A percentile compares a stretch with the other conserved stretches of the same genome.
Evolutionary conservation across 2,329 filamentous ascomycete species (phyloP).

Genomic region (Blastomyces parvus): DNA sequence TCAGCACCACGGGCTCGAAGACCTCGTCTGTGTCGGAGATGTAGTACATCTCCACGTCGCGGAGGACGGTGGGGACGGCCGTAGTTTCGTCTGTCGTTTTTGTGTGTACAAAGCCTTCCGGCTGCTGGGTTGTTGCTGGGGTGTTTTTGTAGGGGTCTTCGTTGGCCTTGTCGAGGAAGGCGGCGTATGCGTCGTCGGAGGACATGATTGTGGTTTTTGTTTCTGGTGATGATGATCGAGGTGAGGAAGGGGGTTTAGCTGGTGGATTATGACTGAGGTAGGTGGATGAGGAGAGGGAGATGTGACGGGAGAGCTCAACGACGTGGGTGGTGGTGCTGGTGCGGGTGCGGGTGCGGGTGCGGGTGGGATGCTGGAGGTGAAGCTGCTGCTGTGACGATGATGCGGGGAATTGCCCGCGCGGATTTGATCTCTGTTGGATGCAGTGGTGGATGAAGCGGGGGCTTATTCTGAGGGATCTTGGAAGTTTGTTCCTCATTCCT

Average conservation of each 20-base stretch:
- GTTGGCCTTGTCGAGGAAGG: constrained; percentile 83
- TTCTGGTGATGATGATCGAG: constrained; percentile 4
- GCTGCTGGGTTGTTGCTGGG: constrained; percentile 11
- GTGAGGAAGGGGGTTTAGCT: constrained; percentile 15
- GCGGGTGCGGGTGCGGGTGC: no score
- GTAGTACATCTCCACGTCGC: constrained; percentile 55
- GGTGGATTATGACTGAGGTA: constrained; percentile 3
- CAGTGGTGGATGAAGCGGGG: neutral
- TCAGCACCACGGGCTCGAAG: constrained; percentile 66
- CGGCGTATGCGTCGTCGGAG: constrained; percentile 71
- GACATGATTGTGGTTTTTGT: constrained; percentile 31
- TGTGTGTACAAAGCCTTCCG: constrained; percentile 17
- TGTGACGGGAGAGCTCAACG: neutral
- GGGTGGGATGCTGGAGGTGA: neutral
- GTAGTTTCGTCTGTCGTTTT: constrained; percentile 36
- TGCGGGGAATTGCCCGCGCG: neutral
- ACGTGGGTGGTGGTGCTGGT: neutral
- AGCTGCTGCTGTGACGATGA: neutral
- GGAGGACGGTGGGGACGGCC: constrained; percentile 52
- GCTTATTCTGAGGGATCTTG: neutral
- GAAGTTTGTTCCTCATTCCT: neutral
- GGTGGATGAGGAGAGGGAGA: neutral
- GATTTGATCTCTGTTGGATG: neutral
- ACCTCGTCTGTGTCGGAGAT: constrained; percentile 76
- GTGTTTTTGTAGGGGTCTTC: constrained; percentile 44